Evolutionary conservation across 495 filamentous ascomycete species (phyloP).

Genomic region (Hypoxylon lienhwacheense): DNA sequence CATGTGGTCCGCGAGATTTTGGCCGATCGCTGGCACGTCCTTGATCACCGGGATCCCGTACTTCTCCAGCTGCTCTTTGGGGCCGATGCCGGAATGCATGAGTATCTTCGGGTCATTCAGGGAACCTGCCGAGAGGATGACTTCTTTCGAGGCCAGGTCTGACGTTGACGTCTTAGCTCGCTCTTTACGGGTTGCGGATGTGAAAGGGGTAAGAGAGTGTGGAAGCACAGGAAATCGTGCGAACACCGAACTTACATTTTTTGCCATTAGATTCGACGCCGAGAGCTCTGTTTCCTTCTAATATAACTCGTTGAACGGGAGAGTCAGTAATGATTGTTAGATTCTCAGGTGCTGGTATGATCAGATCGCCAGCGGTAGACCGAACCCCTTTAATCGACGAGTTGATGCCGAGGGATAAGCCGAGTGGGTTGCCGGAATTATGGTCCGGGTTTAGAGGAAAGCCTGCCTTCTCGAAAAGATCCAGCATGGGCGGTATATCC

Average conservation of each 20-base stretch:
- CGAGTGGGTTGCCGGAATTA: conserved; percentile 64
- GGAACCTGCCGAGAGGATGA: conserved; percentile 61
- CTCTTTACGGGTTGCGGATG: neutral
- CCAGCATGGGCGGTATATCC: conserved; percentile 44
- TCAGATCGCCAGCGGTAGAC: conserved; percentile 55
- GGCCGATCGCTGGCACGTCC: conserved; percentile 54
- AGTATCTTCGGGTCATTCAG: conserved; percentile 63
- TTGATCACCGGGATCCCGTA: conserved; percentile 56
- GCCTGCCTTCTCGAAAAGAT: conserved; percentile 52
- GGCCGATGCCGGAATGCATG: conserved; percentile 67
- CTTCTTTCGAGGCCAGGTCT: conserved; percentile 56
- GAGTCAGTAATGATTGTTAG: conserved; percentile 54
- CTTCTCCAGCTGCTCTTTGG: conserved; percentile 52
- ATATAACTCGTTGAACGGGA: conserved; percentile 53
- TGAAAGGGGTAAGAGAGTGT: conserved; percentile 22
- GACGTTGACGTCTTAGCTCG: neutral
- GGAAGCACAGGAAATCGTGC: neutral
- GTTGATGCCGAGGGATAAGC: conserved; percentile 54
- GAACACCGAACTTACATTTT: conserved; percentile 23
- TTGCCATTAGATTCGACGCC: conserved; percentile 51
- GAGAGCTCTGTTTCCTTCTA: conserved; percentile 54
- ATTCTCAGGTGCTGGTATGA: conserved; percentile 50
- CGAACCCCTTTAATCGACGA: conserved; percentile 53
- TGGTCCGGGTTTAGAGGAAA: conserved; percentile 56
- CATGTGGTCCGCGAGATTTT: conserved; percentile 60